Percentiles rank a stretch among this genome's conserved stretches.
These are phyloP conservation scores for Fusarium tupiense DNA, from an alignment of 2,329 filamentous ascomycete genomes.

Conservation along the genomic window DNA sequence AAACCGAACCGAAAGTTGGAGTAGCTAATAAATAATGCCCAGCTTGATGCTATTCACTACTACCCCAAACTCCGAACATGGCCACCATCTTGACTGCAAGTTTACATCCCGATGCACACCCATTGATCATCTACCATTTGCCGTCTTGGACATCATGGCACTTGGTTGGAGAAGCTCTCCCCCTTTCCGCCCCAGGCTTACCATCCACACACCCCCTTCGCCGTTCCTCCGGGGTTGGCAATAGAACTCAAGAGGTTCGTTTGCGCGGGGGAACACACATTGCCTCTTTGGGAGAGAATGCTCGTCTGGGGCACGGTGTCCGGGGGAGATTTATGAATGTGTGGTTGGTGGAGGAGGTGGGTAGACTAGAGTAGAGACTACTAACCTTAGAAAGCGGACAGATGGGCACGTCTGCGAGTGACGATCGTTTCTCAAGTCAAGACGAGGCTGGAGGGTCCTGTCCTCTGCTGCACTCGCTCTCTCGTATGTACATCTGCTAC, in stretches of 20 bases:
- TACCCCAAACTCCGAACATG: slow-evolving; percentile 7
- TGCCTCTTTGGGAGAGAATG: slow-evolving; percentile 30
- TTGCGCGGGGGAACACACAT: slow-evolving; percentile 25
- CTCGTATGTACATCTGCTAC: too few species aligned
- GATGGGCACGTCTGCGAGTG: slow-evolving; percentile 24
- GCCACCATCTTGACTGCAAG: not conserved
- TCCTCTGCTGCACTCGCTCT: not conserved
- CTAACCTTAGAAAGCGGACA: slow-evolving; percentile 29
- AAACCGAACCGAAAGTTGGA: slow-evolving; percentile 27
- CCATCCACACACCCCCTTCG: slow-evolving; percentile 10
- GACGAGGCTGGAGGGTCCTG: not conserved
- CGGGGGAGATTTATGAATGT: slow-evolving; percentile 23
- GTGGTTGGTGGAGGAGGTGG: slow-evolving; percentile 37
- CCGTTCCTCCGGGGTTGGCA: slow-evolving; percentile 38
- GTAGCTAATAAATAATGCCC: slow-evolving; percentile 3
- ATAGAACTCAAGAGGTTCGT: slow-evolving; percentile 9
- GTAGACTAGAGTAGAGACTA: slow-evolving; percentile 25
- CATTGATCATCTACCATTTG: slow-evolving; percentile 7
- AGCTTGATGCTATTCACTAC: slow-evolving; percentile 17
- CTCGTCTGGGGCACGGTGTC: slow-evolving; percentile 21
- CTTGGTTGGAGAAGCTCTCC: slow-evolving; percentile 3
- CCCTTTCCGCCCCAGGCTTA: not conserved
- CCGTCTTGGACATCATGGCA: slow-evolving; percentile 9
- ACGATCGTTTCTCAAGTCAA: slow-evolving; percentile 3
- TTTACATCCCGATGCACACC: slow-evolving; percentile 14